Percentiles rank a stretch among this genome's conserved stretches.
These are phyloP conservation scores for Phaseolus coccineus DNA, from an alignment of 331 rosid genomes.

Conservation along the genomic window DNA sequence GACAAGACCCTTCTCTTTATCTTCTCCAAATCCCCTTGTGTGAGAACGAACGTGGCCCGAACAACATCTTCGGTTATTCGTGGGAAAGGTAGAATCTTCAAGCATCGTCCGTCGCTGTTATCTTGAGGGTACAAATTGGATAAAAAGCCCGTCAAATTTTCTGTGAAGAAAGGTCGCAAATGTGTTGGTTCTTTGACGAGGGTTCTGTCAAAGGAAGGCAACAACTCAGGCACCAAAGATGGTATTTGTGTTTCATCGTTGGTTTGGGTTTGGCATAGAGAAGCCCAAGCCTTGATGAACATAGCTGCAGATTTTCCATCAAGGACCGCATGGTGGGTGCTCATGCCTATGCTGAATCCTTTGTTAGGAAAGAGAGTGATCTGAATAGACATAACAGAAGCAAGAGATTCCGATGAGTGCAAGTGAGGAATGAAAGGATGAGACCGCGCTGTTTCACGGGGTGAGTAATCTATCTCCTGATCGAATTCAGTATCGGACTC, in stretches of 20 bases:
- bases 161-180: too few species aligned
- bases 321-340: conserved; percentile 45
- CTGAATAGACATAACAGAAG: conserved; percentile 41
- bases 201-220: not conserved
- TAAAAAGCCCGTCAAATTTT: too few species aligned
- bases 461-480: not conserved
- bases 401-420: conserved; percentile 7
- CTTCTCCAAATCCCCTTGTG: not conserved
- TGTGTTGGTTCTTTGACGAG: not conserved
- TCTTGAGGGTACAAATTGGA: not conserved
- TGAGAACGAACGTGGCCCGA: conserved; percentile 22
- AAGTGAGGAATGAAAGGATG: conserved; percentile 50
- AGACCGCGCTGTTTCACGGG: conserved; percentile 15
- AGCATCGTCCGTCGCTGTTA: not conserved
- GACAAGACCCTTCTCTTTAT: conserved; percentile 34
- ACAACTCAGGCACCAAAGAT: not conserved
- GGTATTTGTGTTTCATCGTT: not conserved
- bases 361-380: conserved; percentile 43
- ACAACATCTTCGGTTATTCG: not conserved
- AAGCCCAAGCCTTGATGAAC: conserved; percentile 41
- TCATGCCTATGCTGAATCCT: conserved; percentile 47
- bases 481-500: not conserved
- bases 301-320: conserved; percentile 44
- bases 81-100: not conserved
- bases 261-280: not conserved